A percentile compares a stretch with the other conserved stretches of the same genome.
These are phyloP conservation scores for Cyberlindnera samutprakarnensis DNA, from an alignment of 805 yeast genomes.

Conservation along the genomic window DNA sequence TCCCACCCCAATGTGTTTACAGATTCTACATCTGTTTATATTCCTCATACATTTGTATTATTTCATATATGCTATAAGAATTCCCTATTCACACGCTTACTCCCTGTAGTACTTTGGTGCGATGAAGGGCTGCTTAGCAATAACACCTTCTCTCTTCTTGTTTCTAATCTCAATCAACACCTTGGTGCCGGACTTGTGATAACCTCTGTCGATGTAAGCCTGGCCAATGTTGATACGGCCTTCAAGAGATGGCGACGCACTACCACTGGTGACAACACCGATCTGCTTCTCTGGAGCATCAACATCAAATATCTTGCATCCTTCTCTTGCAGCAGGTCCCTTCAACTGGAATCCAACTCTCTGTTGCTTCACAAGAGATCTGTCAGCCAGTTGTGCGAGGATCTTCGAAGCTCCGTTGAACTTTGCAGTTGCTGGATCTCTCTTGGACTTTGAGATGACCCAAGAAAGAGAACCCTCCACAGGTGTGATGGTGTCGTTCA, in stretches of 20 bases:
- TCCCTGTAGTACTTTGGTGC: conserved; percentile 63
- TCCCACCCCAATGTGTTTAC: too few species aligned
- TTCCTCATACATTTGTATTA: too few species aligned
- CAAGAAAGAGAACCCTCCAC: conserved; percentile 85
- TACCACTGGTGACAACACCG: conserved; percentile 49
- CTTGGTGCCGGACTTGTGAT: conserved; percentile 66
- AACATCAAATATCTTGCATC: conserved; percentile 50
- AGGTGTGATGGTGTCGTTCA: conserved; percentile 74
- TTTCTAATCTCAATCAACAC: conserved; percentile 77
- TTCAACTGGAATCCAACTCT: conserved; percentile 67
- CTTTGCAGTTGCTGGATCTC: conserved; percentile 31
- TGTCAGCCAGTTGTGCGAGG: conserved; percentile 61
- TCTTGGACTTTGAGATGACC: conserved; percentile 79
- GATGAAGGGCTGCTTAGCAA: conserved; percentile 84
- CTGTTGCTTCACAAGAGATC: conserved; percentile 43
- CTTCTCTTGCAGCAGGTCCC: conserved; percentile 93
- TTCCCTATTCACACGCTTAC: too few species aligned
- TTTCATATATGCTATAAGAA: too few species aligned
- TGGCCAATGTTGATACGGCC: conserved; percentile 81
- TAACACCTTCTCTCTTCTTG: conserved; percentile 64
- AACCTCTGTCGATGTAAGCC: conserved; percentile 71
- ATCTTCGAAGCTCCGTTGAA: conserved; percentile 79
- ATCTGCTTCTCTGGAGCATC: conserved; percentile 50
- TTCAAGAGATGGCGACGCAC: conserved; percentile 59
- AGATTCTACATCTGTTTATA: too few species aligned